Base-by-base conservation (phyloP, 352 stramenopile genomes). In the Globisporangium lucens region DNA sequence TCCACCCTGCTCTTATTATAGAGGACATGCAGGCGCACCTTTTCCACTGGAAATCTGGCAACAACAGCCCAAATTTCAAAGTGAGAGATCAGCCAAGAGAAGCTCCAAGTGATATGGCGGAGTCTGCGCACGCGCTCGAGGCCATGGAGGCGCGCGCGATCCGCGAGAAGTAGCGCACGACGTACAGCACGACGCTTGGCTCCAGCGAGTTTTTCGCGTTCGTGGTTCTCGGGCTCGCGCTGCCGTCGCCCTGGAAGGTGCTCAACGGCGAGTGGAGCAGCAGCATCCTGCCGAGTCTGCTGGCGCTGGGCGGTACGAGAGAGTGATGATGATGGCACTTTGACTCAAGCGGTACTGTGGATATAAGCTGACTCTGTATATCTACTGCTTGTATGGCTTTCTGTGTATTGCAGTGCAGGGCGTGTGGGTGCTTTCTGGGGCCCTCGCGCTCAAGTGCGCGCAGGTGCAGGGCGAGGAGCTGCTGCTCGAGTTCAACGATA, bases 181-280 rank as follows among this genome's bases (percentile, higher is more conserved):
- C 82, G 9, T 93, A 90, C 75, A 93, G 76, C 70, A 56, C 72
- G 17, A 76, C 76, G 41, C 75, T 93, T 9, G 83, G 83, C 12
- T 86, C 77, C 1, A 41, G 74, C 51, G 59, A 74, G 36, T 66
- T 84, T 33, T 79, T 86, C 56, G 33, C 79, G 29, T 67, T 74
- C 30, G 62, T 69, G 22, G 61, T 79, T 49, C 69, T 93, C 38
- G 78, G 73, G 65, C 65, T 93, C 49, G 67, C 76, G 56, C 72
- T 93, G 55, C 85, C 85, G 57, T 78, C 83, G 56, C 77, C 82
- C 2, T 91, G 85, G 82, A 80, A 79, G 56, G 77, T 93, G 56
- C 63, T 92, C 35, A 90, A 89, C 58, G 83, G 83, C 80, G 81
- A 91, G 38, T 93, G 83, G 83, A 93, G 82, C 59, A 64, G 69